Percentiles rank a stretch among this genome's conserved stretches.
phyloP scores from a whole-genome alignment of 805 yeast species.

The Yarrowia phangngaensis region DNA sequence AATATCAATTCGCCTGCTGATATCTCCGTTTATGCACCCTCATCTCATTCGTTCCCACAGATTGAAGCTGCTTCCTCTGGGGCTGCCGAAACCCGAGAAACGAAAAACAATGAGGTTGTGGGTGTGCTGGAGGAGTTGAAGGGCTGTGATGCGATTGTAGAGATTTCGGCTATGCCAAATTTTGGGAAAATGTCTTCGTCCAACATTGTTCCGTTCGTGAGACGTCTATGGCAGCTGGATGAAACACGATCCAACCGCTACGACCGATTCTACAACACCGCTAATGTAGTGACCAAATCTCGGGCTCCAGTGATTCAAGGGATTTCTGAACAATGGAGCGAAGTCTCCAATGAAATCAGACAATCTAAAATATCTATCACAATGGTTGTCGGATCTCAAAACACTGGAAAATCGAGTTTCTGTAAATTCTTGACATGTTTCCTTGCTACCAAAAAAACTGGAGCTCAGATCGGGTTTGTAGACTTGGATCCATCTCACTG shows the following conservation, averaged over 20 bases:
- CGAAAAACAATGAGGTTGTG: slow-evolving; percentile 1
- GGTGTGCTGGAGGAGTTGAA: slow-evolving; percentile 4
- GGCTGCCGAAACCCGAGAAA: background rate
- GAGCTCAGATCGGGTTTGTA: slow-evolving; percentile 5
- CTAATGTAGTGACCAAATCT: slow-evolving; percentile 6
- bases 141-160: slow-evolving; percentile 12
- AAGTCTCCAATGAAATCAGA: slow-evolving; percentile 13
- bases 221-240: slow-evolving; percentile 5
- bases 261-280: slow-evolving; percentile 14
- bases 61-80: slow-evolving; percentile 22
- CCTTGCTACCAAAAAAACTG: background rate
- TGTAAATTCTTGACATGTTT: slow-evolving; percentile 7
- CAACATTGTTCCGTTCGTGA: slow-evolving; percentile 14
- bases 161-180: slow-evolving; percentile 11
- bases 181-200: slow-evolving; percentile 11
- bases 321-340: slow-evolving; percentile 9
- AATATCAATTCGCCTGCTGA: slow-evolving; percentile 3
- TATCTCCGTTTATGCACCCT: slow-evolving; percentile 10
- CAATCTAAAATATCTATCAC: background rate
- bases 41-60: slow-evolving; percentile 9
- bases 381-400: slow-evolving; percentile 17
- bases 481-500: slow-evolving; percentile 14
- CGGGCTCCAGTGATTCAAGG: slow-evolving; percentile 6
- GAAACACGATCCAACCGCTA: background rate
- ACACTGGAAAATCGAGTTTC: slow-evolving; percentile 21